Base-by-base conservation (phyloP, 768 basidiomycete species). In the Leccinum variicolor region DNA sequence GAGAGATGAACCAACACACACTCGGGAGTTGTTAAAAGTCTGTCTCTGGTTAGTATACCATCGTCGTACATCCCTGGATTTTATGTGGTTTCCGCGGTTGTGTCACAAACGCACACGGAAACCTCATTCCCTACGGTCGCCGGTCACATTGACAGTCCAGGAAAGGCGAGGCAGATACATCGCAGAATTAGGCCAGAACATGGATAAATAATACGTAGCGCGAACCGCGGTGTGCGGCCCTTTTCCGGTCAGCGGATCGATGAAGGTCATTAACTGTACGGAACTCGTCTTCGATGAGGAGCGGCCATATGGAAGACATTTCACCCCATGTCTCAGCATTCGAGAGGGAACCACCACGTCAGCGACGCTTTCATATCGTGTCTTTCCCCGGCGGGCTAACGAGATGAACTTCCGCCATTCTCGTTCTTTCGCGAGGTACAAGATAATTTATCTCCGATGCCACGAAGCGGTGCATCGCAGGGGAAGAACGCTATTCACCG, bases 71-170 rank as follows among this genome's bases (percentile, higher is more conserved):
- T 57, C 23, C 43, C 59, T 60, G 60, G 63, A 56, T 62, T 65
- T 74, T 69, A 69, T 71, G 67, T 68, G 68, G 63, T 64, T 64
- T 46, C 61, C 48, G 54, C 56, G 66, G 60, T 67, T 65, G 69
- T 67, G 70, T 67, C 66, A 69, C 69, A 65, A 67, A 66, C 58
- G 68, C 68, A 69, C 75, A 75, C 69, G 76, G 66, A 69, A 71
- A 68, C 71, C 74, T 65, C 76, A 68, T 75, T 76, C 55, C 68
- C 69, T 64, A 45, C 62, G 63, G 64, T 69, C 69, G 53, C 70
- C 70, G 62, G 62, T 69, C 59, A 68, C 69, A 66, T 66, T 70
- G 61, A 61, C 69, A 65, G 66, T 63, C 66, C 68, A 62, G 71
- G 64, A 59, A 65, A 69, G 68, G 76, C 62, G 73, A 77, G 74